A percentile compares a stretch with the other conserved stretches of the same genome.
phyloP scores from a whole-genome alignment of 176 grass and related monocot species.

The Tuctoria greenei region DNA sequence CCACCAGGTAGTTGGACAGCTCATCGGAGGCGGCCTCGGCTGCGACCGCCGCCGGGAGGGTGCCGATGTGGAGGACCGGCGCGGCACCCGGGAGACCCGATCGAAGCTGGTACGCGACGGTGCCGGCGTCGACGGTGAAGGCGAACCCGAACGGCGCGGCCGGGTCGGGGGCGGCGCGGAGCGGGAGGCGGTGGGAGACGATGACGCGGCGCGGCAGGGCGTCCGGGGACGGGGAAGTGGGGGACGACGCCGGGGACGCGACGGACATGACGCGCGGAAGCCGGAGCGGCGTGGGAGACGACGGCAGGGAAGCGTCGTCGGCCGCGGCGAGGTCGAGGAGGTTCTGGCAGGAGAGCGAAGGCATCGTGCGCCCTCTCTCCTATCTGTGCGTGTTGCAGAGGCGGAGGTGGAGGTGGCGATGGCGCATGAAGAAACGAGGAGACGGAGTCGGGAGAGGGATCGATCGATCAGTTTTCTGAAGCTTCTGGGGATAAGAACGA shows the following conservation, averaged over 20 bases:
- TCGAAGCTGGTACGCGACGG: constrained; percentile 73
- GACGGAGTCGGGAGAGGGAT: not conserved
- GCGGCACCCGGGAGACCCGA: constrained; percentile 49
- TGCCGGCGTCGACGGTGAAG: constrained; percentile 54
- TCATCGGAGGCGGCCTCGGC: constrained; percentile 49
- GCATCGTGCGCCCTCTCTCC: constrained; percentile 34
- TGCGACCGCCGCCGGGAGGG: constrained; percentile 44
- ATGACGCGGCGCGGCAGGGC: constrained; percentile 52
- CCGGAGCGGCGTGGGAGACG: constrained; percentile 54
- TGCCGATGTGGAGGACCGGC: constrained; percentile 68
- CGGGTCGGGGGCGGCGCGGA: constrained; percentile 43
- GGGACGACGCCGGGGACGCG: constrained; percentile 39
- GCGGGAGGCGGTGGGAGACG: constrained; percentile 80
- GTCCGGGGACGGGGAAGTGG: not conserved
- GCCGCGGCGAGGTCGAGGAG: constrained; percentile 74
- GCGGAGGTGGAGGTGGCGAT: constrained; percentile 21
- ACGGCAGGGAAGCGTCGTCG: constrained; percentile 41
- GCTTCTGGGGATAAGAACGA: constrained; percentile 51
- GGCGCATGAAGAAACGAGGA: constrained; percentile 41
- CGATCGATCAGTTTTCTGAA: constrained; percentile 27
- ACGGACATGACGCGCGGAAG: constrained; percentile 79
- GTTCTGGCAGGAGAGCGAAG: constrained; percentile 80
- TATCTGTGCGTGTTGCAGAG: constrained; percentile 35
- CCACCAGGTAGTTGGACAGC: constrained; percentile 54
- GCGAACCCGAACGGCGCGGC: constrained; percentile 45